Conservation (phyloP, 768 basidiomycete genomes). For the Pholiota conissans region DNA sequence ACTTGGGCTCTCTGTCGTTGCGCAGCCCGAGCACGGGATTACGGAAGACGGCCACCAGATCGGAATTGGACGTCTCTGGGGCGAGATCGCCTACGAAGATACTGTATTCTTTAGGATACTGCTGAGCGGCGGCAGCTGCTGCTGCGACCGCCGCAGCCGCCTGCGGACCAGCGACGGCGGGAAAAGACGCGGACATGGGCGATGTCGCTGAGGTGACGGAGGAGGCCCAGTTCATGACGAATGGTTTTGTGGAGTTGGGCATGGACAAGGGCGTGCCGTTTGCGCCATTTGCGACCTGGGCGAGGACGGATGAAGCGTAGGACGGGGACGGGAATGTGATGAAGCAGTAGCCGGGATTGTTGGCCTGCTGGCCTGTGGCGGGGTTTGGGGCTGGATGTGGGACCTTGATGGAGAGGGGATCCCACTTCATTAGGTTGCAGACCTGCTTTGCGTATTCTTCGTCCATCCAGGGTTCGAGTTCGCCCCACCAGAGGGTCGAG, state of each 20-base stretch:
- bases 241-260: constrained; percentile 85
- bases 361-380: constrained; percentile 60
- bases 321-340: constrained; percentile 77
- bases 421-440: constrained; percentile 86
- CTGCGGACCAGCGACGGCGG: constrained; percentile 23
- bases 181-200: constrained; percentile 31
- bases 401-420: constrained; percentile 70
- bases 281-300: constrained; percentile 55
- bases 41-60: constrained; percentile 90
- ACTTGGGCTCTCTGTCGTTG: constrained; percentile 85
- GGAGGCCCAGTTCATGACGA: constrained; percentile 78
- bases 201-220: constrained; percentile 31
- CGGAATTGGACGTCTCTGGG: constrained; percentile 92
- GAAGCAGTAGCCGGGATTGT: constrained; percentile 89
- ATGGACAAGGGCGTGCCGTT: constrained; percentile 50
- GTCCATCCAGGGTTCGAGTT: constrained; percentile 96
- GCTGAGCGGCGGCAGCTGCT: constrained; percentile 43
- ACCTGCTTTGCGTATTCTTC: constrained; percentile 92
- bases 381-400: constrained; percentile 62
- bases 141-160: constrained; percentile 11
- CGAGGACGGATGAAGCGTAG: constrained; percentile 68
- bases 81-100: constrained; percentile 95
- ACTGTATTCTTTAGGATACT: constrained; percentile 84
- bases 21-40: constrained; percentile 85
- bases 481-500: constrained; percentile 81